Conservation (phyloP, 1,284 basidiomycete genomes). For the Cutaneotrichosporon sp. region DNA sequence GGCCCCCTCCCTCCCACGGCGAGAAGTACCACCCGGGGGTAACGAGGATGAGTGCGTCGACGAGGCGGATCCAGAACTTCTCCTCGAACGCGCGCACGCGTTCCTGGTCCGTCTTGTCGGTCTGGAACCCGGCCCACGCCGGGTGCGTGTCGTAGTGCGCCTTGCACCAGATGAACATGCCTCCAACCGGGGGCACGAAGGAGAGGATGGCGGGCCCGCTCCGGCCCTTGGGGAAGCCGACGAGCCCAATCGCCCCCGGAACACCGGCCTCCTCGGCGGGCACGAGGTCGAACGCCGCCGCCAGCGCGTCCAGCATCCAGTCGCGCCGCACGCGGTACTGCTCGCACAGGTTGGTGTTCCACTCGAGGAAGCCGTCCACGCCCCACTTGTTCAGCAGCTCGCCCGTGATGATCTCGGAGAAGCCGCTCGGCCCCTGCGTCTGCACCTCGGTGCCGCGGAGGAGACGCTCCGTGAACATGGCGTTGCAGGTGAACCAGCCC, state of each 20-base stretch:
- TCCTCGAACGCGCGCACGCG: conserved; percentile 28
- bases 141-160: conserved; percentile 31
- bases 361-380: conserved; percentile 66
- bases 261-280: conserved; percentile 19
- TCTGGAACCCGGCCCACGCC: conserved; percentile 15
- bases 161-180: conserved; percentile 47
- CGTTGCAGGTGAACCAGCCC: conserved; percentile 66
- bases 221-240: conserved; percentile 25
- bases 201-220: conserved; percentile 56
- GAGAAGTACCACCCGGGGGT: conserved; percentile 35
- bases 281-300: conserved; percentile 24
- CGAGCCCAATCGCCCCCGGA: conserved; percentile 25
- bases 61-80: conserved; percentile 27
- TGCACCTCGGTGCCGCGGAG: conserved; percentile 67
- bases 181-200: conserved; percentile 62
- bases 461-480: conserved; percentile 62
- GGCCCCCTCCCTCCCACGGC: conserved; percentile 27
- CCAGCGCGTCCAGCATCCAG: conserved; percentile 34
- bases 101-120: neutral
- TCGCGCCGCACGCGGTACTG: conserved; percentile 45
- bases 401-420: conserved; percentile 61
- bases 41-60: conserved; percentile 26
- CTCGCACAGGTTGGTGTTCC: conserved; percentile 61
- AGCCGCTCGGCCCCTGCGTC: conserved; percentile 69
- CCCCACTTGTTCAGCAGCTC: conserved; percentile 66